These are phyloP conservation scores for Talaromyces sp. DNA, from an alignment of 2,329 filamentous ascomycete species.

Conservation along the genomic window DNA sequence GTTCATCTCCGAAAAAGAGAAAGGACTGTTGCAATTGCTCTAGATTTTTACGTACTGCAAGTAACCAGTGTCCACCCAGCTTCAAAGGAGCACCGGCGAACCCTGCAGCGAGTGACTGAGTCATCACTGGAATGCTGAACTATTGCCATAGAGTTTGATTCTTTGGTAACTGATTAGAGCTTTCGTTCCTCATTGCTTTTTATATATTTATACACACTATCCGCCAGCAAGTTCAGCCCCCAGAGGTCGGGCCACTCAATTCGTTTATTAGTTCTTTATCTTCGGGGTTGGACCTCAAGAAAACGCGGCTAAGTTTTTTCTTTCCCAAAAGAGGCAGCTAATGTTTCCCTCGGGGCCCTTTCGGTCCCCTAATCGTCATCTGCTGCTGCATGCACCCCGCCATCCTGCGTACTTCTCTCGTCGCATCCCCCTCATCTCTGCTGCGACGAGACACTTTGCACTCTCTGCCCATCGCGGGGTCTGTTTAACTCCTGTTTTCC, in stretches of 20 bases:
- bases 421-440: conserved; percentile 2
- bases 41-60: background rate
- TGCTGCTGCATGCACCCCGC: conserved; percentile 18
- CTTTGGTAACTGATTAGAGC: background rate
- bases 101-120: background rate
- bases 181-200: background rate
- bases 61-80: background rate
- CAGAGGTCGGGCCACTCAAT: background rate
- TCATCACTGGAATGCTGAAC: background rate
- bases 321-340: conserved; percentile 17
- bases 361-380: conserved; percentile 10
- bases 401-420: conserved; percentile 13
- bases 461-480: conserved; percentile 11
- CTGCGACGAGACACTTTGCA: conserved; percentile 6
- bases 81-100: background rate
- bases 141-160: background rate
- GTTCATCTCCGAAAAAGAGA: background rate
- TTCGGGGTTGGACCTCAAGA: conserved; percentile 2
- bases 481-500: background rate
- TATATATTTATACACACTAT: background rate
- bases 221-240: no score
- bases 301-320: conserved; percentile 3
- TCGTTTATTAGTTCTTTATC: background rate
- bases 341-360: conserved; percentile 16
- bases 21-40: background rate